phyloP scores from a whole-genome alignment of 192 early-diverging fungal species.

The Gonapodya sp. region DNA sequence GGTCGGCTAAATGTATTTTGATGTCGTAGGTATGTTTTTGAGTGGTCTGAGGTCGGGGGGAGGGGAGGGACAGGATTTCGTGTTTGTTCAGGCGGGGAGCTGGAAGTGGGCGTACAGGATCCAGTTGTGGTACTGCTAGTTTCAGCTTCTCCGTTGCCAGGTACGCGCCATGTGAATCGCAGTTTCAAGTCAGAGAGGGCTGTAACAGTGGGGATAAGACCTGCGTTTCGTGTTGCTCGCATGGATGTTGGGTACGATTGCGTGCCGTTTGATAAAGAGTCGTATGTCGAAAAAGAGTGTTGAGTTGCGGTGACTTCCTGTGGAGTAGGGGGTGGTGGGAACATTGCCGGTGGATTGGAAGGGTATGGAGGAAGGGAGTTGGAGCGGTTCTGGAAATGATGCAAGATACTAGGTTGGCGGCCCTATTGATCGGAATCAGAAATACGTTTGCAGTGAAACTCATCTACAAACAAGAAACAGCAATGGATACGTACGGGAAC shows the following conservation, averaged over 20 bases:
- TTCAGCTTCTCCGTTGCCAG: background rate
- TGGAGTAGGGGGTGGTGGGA: background rate
- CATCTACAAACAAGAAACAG: too few species aligned
- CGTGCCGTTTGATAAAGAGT: background rate
- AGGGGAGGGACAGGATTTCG: background rate
- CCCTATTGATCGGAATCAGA: background rate
- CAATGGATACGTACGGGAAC: background rate
- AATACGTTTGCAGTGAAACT: too few species aligned
- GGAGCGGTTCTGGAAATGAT: background rate
- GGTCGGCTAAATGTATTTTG: too few species aligned
- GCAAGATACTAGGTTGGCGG: background rate
- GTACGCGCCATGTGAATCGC: background rate
- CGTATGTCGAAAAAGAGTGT: background rate
- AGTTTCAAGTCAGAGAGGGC: background rate
- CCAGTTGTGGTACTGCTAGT: background rate
- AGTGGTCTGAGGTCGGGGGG: too few species aligned
- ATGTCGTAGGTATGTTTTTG: too few species aligned
- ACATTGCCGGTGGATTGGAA: background rate
- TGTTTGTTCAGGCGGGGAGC: background rate
- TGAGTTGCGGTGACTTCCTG: background rate
- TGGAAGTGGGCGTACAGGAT: background rate
- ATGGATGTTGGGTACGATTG: background rate
- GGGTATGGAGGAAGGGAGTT: background rate
- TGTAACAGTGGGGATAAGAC: background rate
- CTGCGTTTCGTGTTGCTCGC: background rate